phyloP scores from a whole-genome alignment of 2,329 filamentous ascomycete species.

The Aspergillus quadrilineatus region DNA sequence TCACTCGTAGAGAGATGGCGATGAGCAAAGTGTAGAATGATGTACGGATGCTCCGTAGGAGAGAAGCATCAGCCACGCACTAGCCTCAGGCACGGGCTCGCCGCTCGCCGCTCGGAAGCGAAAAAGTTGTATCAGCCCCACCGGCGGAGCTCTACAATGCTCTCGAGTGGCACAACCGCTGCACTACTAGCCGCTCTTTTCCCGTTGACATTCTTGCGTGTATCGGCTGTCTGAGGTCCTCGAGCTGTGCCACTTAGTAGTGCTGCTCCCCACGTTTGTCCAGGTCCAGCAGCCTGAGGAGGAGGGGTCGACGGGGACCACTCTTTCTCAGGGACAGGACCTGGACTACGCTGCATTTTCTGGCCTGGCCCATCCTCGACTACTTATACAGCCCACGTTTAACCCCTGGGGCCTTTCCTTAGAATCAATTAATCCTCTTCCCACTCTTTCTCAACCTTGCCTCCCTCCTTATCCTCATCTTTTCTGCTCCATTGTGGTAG shows the following conservation, averaged over 20 bases:
- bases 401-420: constrained; percentile 16
- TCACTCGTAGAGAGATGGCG: neutral
- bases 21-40: neutral
- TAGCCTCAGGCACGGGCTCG: constrained; percentile 11
- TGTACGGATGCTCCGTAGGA: neutral
- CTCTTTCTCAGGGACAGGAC: constrained; percentile 5
- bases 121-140: constrained; percentile 5
- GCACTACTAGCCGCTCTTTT: constrained; percentile 2
- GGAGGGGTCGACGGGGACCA: constrained; percentile 2
- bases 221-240: neutral
- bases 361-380: constrained; percentile 4
- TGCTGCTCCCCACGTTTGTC: neutral
- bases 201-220: constrained; percentile 9
- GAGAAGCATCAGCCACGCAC: neutral
- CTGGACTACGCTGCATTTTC: constrained; percentile 10
- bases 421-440: constrained; percentile 8
- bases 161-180: constrained; percentile 6
- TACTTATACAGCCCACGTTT: constrained; percentile 11
- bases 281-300: neutral
- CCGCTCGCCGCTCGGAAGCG: constrained; percentile 9
- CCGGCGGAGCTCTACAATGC: constrained; percentile 7
- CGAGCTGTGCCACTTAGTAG: neutral
- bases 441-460: constrained; percentile 10
- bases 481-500: constrained; percentile 1
- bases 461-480: neutral